These are phyloP conservation scores for Xanthoconium purpureum DNA, from an alignment of 768 basidiomycete genomes.

Conservation along the genomic window DNA sequence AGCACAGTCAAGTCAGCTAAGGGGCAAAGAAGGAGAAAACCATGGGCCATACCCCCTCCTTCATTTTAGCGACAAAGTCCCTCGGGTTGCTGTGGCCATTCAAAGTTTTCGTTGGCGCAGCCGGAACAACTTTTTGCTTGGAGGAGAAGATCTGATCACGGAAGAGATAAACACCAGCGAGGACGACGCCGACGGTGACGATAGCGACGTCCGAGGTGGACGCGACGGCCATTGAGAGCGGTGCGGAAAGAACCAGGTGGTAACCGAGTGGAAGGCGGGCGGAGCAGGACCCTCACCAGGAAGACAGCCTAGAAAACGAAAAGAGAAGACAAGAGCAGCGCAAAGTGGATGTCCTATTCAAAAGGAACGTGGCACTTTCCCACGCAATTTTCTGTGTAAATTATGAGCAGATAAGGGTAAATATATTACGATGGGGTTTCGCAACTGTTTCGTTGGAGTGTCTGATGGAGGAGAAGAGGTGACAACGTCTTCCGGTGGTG, in stretches of 20 bases:
- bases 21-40: conserved; percentile 1
- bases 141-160: conserved; percentile 74
- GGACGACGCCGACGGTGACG: conserved; percentile 67
- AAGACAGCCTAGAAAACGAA: conserved; percentile 1
- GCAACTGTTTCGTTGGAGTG: neutral
- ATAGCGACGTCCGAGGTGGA: conserved; percentile 72
- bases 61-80: conserved; percentile 94
- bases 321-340: conserved; percentile 15
- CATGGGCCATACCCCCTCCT: conserved; percentile 68
- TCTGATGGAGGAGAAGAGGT: too few relatives aligned
- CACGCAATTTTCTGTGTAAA: conserved; percentile 28
- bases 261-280: neutral
- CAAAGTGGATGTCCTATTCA: conserved; percentile 9
- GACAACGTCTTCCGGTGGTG: neutral
- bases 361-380: conserved; percentile 40
- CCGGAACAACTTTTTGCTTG: conserved; percentile 55
- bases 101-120: conserved; percentile 40
- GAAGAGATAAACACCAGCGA: conserved; percentile 81
- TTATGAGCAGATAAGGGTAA: conserved; percentile 18
- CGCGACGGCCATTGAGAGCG: conserved; percentile 50
- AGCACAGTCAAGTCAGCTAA: neutral
- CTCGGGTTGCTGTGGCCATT: conserved; percentile 85
- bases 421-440: neutral
- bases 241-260: neutral
- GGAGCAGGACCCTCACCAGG: neutral